Conservation (phyloP, 768 basidiomycete species). For the Podaxis carcinomalis region DNA sequence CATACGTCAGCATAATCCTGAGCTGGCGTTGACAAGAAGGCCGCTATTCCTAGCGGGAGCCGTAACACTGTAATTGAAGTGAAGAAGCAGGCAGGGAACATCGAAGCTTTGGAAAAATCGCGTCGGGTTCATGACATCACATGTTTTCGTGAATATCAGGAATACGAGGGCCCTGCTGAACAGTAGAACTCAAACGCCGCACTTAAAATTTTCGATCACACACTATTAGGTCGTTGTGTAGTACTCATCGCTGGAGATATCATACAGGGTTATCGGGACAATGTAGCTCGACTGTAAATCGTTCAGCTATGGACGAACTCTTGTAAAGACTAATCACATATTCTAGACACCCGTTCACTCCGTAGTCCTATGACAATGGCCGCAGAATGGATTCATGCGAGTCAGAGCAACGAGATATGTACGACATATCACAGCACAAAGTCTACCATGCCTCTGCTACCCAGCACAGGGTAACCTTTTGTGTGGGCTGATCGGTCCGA, state of each 20-base stretch:
- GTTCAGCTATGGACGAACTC: neutral
- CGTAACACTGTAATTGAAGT: neutral
- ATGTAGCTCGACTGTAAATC: neutral
- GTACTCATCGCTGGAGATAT: neutral
- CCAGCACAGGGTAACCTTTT: constrained; percentile 1
- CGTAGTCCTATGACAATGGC: neutral
- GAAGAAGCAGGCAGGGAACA: constrained; percentile 1
- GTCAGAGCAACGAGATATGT: neutral
- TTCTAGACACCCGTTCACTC: neutral
- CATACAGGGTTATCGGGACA: neutral
- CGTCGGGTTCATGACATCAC: constrained; percentile 6
- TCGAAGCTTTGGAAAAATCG: neutral
- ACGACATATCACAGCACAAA: neutral
- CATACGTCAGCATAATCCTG: neutral
- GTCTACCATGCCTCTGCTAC: neutral
- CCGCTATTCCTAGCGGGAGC: neutral
- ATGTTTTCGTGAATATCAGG: neutral
- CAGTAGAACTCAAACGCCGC: neutral
- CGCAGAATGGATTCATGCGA: neutral
- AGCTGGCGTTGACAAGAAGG: neutral
- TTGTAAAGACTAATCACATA: neutral
- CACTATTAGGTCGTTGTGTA: neutral
- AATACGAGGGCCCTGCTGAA: neutral
- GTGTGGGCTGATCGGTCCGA: constrained; percentile 1
- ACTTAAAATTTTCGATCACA: neutral